Evolutionary conservation across 1,284 basidiomycete genomes (phyloP).

Genomic region (Leccinum pachyderme): DNA sequence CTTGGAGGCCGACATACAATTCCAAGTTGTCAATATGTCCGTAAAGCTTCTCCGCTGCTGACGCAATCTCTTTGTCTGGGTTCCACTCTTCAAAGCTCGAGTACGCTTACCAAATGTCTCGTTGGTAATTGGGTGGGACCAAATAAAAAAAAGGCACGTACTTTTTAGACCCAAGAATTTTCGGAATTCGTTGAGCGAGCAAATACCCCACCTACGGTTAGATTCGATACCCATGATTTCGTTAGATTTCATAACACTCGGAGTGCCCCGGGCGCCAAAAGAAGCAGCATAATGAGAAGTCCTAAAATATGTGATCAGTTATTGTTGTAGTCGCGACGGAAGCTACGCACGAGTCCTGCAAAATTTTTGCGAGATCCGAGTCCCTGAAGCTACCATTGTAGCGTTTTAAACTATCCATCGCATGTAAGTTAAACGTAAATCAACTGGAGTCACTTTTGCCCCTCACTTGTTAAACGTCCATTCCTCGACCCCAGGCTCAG

Average conservation of each 20-base stretch:
- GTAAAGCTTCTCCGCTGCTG: conserved; percentile 75
- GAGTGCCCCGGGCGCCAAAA: conserved; percentile 79
- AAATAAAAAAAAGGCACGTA: conserved; percentile 33
- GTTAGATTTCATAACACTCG: conserved; percentile 69
- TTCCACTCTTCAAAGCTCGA: conserved; percentile 82
- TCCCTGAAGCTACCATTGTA: conserved; percentile 65
- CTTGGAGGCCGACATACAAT: conserved; percentile 75
- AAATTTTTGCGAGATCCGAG: conserved; percentile 62
- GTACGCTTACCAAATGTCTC: conserved; percentile 42
- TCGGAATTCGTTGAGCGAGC: conserved; percentile 84
- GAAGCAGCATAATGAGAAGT: conserved; percentile 73
- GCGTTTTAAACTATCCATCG: conserved; percentile 52
- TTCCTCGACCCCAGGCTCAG: conserved; percentile 48
- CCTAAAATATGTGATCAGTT: conserved; percentile 35
- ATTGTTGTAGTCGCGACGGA: neutral
- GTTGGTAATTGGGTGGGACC: neutral
- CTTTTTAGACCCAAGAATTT: conserved; percentile 75
- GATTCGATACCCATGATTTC: conserved; percentile 84
- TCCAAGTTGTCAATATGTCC: conserved; percentile 78
- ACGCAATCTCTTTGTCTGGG: conserved; percentile 65
- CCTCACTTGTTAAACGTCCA: conserved; percentile 69
- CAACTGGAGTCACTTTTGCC: neutral
- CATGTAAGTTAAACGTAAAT: conserved; percentile 3
- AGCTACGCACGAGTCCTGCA: conserved; percentile 63
- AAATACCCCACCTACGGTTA: conserved; percentile 78